phyloP scores from a whole-genome alignment of 164 flowering plant species.

The Macadamia tetraphylla region DNA sequence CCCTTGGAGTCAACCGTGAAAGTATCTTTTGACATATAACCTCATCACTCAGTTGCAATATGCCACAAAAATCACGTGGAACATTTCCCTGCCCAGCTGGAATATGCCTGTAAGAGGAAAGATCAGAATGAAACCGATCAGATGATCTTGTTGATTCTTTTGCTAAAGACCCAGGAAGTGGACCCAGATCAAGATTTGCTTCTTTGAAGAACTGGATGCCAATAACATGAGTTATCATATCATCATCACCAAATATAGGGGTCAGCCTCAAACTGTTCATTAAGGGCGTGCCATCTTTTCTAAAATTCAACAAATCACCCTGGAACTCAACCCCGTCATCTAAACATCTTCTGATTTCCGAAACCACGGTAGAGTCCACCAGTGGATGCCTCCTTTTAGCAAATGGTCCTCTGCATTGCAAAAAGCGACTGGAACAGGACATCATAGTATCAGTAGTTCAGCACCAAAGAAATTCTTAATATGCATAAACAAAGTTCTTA shows the following conservation, averaged over 20 bases:
- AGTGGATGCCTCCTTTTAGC: conserved; percentile 91
- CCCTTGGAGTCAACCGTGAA: conserved; percentile 73
- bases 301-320: conserved; percentile 79
- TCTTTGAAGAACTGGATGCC: conserved; percentile 86
- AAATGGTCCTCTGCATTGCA: conserved; percentile 90
- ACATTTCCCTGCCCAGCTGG: conserved; percentile 41
- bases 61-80: conserved; percentile 59
- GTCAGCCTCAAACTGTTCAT: conserved; percentile 73
- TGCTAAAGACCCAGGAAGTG: conserved; percentile 41
- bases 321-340: conserved; percentile 81
- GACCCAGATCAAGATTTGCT: conserved; percentile 73
- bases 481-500: neutral
- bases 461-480: neutral
- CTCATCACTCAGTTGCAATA: conserved; percentile 76
- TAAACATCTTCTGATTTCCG: conserved; percentile 76
- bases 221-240: conserved; percentile 68
- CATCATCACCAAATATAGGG: conserved; percentile 86
- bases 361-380: conserved; percentile 69
- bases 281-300: conserved; percentile 87
- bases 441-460: conserved; percentile 3
- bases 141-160: conserved; percentile 45
- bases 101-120: conserved; percentile 27
- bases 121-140: conserved; percentile 40
- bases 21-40: conserved; percentile 67
- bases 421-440: conserved; percentile 67